These are phyloP conservation scores for Phlegmacium glaucopus DNA, from an alignment of 768 basidiomycete genomes.

Conservation along the genomic window DNA sequence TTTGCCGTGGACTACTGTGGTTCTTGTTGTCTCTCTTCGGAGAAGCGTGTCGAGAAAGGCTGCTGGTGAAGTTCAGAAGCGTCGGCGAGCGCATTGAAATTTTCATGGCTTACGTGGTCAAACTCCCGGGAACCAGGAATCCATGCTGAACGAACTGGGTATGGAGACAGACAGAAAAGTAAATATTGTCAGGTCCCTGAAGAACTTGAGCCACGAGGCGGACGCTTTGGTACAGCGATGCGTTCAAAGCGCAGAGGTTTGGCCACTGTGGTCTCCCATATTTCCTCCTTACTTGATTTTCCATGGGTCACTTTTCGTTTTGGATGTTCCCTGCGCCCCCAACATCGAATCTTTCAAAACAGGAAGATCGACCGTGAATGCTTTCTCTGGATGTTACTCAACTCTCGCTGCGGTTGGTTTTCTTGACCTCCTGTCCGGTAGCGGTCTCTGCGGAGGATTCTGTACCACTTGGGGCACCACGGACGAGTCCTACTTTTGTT, in stretches of 20 bases:
- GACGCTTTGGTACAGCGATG: slow-evolving; percentile 26
- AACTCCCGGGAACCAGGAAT: slow-evolving; percentile 6
- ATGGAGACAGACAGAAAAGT: slow-evolving; percentile 32
- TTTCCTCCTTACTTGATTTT: slow-evolving; percentile 6
- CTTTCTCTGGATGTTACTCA: slow-evolving; percentile 33
- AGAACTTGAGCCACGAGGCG: slow-evolving; percentile 8
- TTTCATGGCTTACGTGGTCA: slow-evolving; percentile 48
- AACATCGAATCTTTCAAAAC: slow-evolving; percentile 36
- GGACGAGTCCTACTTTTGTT: slow-evolving; percentile 11
- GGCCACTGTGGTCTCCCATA: slow-evolving; percentile 1
- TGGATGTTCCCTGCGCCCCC: slow-evolving; percentile 30
- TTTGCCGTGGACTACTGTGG: slow-evolving; percentile 47
- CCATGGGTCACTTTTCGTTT: slow-evolving; percentile 14
- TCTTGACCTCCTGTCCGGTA: slow-evolving; percentile 23
- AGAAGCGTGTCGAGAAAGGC: slow-evolving; percentile 13
- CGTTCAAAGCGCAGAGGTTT: slow-evolving; percentile 1
- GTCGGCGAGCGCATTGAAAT: slow-evolving; percentile 49
- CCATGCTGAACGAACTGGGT: slow-evolving; percentile 9
- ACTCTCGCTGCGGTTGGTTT: slow-evolving; percentile 26
- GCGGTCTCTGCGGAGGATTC: slow-evolving; percentile 11
- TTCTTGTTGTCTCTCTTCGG: slow-evolving; percentile 16
- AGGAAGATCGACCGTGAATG: slow-evolving; percentile 36
- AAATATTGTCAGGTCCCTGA: slow-evolving; percentile 8
- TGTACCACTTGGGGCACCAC: slow-evolving; percentile 23
- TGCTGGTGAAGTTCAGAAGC: slow-evolving; percentile 44